phyloP scores from a whole-genome alignment of 768 basidiomycete species.

The Crepidotus variabilis region DNA sequence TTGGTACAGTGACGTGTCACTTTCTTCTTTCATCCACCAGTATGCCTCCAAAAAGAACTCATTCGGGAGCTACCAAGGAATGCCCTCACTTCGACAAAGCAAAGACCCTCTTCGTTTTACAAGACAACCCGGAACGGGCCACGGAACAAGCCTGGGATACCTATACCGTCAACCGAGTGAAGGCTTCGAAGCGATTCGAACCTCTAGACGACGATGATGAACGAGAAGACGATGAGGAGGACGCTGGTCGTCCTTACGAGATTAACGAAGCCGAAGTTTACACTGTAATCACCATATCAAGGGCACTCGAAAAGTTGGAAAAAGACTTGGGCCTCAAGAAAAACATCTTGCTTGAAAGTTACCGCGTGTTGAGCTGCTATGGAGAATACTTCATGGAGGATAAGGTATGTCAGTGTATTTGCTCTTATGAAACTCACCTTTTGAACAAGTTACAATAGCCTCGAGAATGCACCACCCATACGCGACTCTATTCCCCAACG shows the following conservation, averaged over 20 bases:
- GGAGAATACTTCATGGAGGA: neutral
- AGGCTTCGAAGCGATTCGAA: neutral
- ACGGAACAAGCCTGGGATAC: constrained; percentile 5
- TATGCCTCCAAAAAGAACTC: neutral
- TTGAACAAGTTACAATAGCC: too few relatives aligned
- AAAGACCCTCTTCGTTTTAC: constrained; percentile 1
- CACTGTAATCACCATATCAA: neutral
- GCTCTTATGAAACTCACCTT: too few relatives aligned
- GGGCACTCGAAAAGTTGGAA: neutral
- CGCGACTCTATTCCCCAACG: too few relatives aligned
- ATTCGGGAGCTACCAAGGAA: neutral
- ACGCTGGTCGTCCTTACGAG: neutral
- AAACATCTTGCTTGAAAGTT: neutral
- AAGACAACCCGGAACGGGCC: neutral
- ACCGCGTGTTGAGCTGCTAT: neutral
- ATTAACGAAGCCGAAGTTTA: neutral
- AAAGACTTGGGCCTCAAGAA: neutral
- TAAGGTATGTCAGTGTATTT: neutral
- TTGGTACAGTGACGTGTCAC: too few relatives aligned
- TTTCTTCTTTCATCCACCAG: neutral
- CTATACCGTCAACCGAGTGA: neutral
- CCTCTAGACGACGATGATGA: neutral
- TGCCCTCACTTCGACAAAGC: neutral
- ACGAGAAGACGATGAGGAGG: neutral
- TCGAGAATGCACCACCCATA: too few relatives aligned